Evolutionary conservation across 2,329 filamentous ascomycete species (phyloP).

Genomic region (Pseudogymnoascus sp.): DNA sequence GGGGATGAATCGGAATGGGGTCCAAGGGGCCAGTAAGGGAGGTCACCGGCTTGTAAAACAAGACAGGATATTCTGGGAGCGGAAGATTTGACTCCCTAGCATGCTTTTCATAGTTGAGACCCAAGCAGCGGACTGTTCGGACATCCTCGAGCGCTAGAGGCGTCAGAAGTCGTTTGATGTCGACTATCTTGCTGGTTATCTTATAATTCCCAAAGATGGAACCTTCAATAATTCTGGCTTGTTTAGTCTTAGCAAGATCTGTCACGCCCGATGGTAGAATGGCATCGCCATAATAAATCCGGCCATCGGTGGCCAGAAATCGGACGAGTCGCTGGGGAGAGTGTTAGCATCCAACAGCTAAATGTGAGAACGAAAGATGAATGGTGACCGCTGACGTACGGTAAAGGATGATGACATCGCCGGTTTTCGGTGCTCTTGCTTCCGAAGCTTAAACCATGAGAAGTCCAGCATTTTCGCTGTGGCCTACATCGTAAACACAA

Average conservation of each 20-base stretch:
- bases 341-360: slow-evolving; percentile 1
- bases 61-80: slow-evolving; percentile 61
- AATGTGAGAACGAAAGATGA: not conserved
- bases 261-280: slow-evolving; percentile 53
- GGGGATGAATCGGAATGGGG: slow-evolving; percentile 55
- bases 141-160: slow-evolving; percentile 57
- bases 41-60: slow-evolving; percentile 68
- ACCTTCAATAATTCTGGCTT: slow-evolving; percentile 56
- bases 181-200: slow-evolving; percentile 54
- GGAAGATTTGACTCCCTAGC: slow-evolving; percentile 63
- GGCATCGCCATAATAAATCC: slow-evolving; percentile 66
- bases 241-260: slow-evolving; percentile 53
- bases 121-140: slow-evolving; percentile 60
- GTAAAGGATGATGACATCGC: slow-evolving; percentile 8
- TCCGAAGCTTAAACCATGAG: slow-evolving; percentile 1
- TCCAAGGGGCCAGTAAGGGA: slow-evolving; percentile 57
- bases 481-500: not conserved
- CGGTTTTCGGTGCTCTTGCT: slow-evolving; percentile 2
- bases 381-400: not conserved
- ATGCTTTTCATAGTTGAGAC: slow-evolving; percentile 65
- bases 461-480: not conserved
- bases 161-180: slow-evolving; percentile 50
- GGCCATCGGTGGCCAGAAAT: slow-evolving; percentile 64
- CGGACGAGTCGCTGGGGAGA: slow-evolving; percentile 56
- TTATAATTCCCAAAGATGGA: slow-evolving; percentile 58